These are phyloP conservation scores for Pseudocercospora macadamiae DNA, from an alignment of 2,329 filamentous ascomycete genomes.

Conservation along the genomic window DNA sequence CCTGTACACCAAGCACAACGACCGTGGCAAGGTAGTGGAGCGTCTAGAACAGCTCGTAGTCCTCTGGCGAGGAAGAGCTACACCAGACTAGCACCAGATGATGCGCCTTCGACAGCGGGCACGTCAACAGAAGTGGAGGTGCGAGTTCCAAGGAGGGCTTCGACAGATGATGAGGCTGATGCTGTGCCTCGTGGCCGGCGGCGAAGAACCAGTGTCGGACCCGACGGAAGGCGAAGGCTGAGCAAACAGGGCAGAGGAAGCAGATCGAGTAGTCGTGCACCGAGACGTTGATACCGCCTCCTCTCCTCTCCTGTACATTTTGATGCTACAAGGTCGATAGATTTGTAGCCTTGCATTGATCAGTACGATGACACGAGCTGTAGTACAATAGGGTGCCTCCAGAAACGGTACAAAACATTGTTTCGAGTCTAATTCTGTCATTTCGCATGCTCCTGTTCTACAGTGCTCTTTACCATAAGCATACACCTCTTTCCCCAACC, in stretches of 20 bases:
- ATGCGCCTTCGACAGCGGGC: constrained; percentile 22
- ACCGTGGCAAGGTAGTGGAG: constrained; percentile 13
- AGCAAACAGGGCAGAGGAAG: constrained; percentile 27
- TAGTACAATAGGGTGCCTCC: no score
- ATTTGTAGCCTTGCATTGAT: no score
- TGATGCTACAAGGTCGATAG: no score
- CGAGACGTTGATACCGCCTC: no score
- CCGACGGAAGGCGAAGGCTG: constrained; percentile 29
- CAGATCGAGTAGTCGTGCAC: constrained; percentile 23
- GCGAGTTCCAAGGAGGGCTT: constrained; percentile 22
- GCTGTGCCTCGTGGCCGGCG: constrained; percentile 18
- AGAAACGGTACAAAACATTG: no score
- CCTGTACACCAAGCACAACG: constrained; percentile 14
- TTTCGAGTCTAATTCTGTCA: no score
- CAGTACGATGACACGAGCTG: no score
- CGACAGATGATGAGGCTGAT: constrained; percentile 20
- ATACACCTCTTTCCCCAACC: no score
- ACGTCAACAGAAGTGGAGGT: constrained; percentile 26
- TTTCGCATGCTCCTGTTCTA: no score
- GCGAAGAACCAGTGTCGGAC: constrained; percentile 25
- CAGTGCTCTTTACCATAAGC: no score
- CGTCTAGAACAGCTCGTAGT: constrained; percentile 43
- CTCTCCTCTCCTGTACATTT: no score
- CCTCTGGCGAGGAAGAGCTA: constrained; percentile 52
- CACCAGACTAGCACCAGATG: constrained; percentile 28